Percentiles rank a stretch among this genome's conserved stretches.
These are phyloP conservation scores for Metschnikowia corniflorae DNA, from an alignment of 805 yeast genomes.

Conservation along the genomic window DNA sequence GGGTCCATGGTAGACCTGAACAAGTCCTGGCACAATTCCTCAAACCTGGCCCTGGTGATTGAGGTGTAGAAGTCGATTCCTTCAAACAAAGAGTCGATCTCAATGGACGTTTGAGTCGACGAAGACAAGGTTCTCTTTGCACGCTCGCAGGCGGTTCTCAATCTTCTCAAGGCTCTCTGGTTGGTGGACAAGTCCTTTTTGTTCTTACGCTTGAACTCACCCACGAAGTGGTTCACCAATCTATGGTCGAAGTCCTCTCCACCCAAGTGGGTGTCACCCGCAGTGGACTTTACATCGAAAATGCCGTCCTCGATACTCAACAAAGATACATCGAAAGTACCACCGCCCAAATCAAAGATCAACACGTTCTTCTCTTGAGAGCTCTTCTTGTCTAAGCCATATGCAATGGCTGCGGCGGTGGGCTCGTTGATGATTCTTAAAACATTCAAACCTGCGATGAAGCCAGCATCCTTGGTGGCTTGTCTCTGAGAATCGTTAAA, in stretches of 20 bases:
- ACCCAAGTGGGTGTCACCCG: slow-evolving; percentile 67
- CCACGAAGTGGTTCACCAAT: slow-evolving; percentile 87
- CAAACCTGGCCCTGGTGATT: slow-evolving; percentile 95
- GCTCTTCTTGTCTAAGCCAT: slow-evolving; percentile 47
- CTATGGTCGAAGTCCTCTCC: slow-evolving; percentile 99
- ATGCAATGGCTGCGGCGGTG: slow-evolving; percentile 46
- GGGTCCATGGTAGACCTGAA: slow-evolving; percentile 94
- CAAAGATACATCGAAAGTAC: slow-evolving; percentile 91
- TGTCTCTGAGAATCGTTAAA: slow-evolving; percentile 44
- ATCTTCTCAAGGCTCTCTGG: slow-evolving; percentile 97
- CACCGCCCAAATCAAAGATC: slow-evolving; percentile 96
- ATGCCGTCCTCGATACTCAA: slow-evolving; percentile 88
- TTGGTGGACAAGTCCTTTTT: slow-evolving; percentile 89
- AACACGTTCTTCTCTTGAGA: slow-evolving; percentile 79
- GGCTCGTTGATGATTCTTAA: slow-evolving; percentile 44
- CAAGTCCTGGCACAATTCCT: slow-evolving; percentile 90
- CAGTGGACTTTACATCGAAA: slow-evolving; percentile 87
- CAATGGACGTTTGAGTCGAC: slow-evolving; percentile 91
- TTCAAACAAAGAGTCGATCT: slow-evolving; percentile 91
- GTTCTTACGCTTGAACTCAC: slow-evolving; percentile 97
- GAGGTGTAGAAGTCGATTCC: slow-evolving; percentile 97
- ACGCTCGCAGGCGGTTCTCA: slow-evolving; percentile 98
- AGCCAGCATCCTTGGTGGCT: slow-evolving; percentile 44
- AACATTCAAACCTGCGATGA: slow-evolving; percentile 45
- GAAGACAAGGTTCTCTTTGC: slow-evolving; percentile 98